Evolutionary conservation across 257 asterid species (phyloP).

Genomic region (Nicotiana tomentosiformis): DNA sequence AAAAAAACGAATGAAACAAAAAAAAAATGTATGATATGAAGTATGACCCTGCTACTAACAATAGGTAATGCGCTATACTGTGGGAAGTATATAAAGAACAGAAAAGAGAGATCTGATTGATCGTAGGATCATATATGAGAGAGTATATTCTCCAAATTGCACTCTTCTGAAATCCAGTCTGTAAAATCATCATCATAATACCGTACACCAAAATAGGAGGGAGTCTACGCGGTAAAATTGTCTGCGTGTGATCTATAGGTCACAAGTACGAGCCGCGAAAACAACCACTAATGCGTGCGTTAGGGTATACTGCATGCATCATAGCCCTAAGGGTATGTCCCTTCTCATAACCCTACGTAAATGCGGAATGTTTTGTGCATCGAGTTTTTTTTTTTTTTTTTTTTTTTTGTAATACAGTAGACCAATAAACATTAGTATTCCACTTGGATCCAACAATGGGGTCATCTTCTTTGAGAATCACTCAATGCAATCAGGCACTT

Average conservation of each 20-base stretch:
- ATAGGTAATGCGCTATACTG: not conserved
- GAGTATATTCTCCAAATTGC: not conserved
- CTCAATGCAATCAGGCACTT: not conserved
- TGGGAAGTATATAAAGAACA: not conserved
- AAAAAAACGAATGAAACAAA: too few relatives aligned
- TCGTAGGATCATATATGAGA: not conserved
- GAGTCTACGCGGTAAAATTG: too few relatives aligned
- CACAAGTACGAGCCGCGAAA: fast-evolving
- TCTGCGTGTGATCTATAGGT: too few relatives aligned
- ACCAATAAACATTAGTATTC: not conserved
- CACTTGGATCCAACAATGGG: constrained; percentile 6
- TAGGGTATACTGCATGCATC: too few relatives aligned
- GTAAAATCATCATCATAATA: not conserved
- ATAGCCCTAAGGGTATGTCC: too few relatives aligned
- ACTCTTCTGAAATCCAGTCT: not conserved
- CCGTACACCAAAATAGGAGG: not conserved
- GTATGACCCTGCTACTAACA: not conserved
- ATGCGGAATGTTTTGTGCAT: too few relatives aligned
- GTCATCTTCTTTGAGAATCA: not conserved
- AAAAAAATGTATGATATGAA: not conserved
- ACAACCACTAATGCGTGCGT: too few relatives aligned
- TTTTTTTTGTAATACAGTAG: too few relatives aligned
- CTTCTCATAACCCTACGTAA: too few relatives aligned
- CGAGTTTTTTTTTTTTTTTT: too few relatives aligned
- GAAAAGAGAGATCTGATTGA: not conserved